These are phyloP conservation scores for Pleurotus cornucopiae DNA, from an alignment of 768 basidiomycete genomes.

Conservation along the genomic window DNA sequence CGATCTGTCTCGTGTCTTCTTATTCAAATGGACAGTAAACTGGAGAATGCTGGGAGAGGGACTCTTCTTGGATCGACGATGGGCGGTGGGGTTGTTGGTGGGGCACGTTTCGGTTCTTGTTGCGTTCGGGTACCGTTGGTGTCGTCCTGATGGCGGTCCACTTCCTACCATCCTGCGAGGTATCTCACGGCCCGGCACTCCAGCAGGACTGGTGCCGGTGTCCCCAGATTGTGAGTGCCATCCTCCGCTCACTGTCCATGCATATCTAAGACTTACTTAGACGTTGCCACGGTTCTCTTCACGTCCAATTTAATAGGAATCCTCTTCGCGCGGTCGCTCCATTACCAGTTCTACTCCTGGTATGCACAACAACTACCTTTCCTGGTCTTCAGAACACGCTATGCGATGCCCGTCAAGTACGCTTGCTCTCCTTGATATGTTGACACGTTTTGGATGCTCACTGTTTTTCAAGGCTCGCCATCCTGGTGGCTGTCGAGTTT, in stretches of 20 bases:
- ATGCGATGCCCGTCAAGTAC: slow-evolving; percentile 60
- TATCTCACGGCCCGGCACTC: slow-evolving; percentile 41
- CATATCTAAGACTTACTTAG: slow-evolving; percentile 31
- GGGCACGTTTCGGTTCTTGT: slow-evolving; percentile 60
- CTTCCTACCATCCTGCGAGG: slow-evolving; percentile 50
- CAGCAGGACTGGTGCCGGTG: slow-evolving; percentile 43
- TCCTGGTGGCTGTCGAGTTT: slow-evolving; percentile 70
- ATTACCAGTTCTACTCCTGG: slow-evolving; percentile 99
- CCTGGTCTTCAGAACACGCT: slow-evolving; percentile 69
- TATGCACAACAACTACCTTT: slow-evolving; percentile 90
- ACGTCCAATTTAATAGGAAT: slow-evolving; percentile 93
- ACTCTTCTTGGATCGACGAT: slow-evolving; percentile 63
- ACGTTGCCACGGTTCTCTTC: slow-evolving; percentile 76
- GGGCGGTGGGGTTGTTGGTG: slow-evolving; percentile 59
- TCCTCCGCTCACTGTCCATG: slow-evolving; percentile 11
- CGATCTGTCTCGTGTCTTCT: slow-evolving; percentile 81
- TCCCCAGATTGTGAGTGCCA: slow-evolving; percentile 60
- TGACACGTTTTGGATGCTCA: slow-evolving; percentile 5
- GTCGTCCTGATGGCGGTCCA: slow-evolving; percentile 65
- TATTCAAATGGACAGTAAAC: slow-evolving; percentile 98
- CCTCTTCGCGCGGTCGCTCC: slow-evolving; percentile 86
- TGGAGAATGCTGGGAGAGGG: slow-evolving; percentile 86
- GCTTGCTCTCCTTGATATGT: slow-evolving; percentile 16
- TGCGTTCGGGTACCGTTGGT: slow-evolving; percentile 78
- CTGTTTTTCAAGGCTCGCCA: slow-evolving; percentile 40